Base-by-base conservation (phyloP, 768 basidiomycete genomes). In the Boletus tomentosulus region DNA sequence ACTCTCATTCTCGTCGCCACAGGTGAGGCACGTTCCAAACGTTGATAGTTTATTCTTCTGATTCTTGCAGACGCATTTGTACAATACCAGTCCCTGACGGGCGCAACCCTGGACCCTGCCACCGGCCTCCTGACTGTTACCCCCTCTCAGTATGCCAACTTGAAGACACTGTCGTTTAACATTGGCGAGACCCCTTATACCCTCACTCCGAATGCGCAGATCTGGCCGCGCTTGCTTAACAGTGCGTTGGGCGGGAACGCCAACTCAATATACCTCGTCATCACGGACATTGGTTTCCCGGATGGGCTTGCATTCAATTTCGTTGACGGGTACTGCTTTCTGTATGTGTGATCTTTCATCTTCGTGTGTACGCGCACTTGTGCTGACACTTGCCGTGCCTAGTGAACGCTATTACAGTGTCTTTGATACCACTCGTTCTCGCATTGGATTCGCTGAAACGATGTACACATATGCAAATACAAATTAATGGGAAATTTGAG, bases 401-500 rank as follows among this genome's bases (percentile, higher is more conserved):
- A 66, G 68, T 4, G 69, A 79, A 58, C 73, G 78, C 27, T 78
- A 67, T 66, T 78, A 78, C 56, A 68, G 68, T 50, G 64, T 78
- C 13, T 78, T 61, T 55, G 76, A 79, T 57, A 69, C 73, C 22
- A 59, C 59, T 16, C 75, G 77, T 60, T 57, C 51, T 27, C 70
- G 58, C 4, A 62, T 78, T 25, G 77, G 76, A 16, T 64, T 79
- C 28, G 77, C 76, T 4, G 68, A 55, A 35, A 76, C 74, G 1
- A 13, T 50, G 1, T 69, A 73, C 58, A 79, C 77, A 15, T 27
- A 48, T 16, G 25, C 49, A 4, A 13, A 25, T 24, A 19, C 38
- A 8, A 50, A 55, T 13, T 50, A 34, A 34, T 27, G 31, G 22
- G 19, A 5, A 43, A 25, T 19, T 19, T 12, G 6, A 43, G 42